Conservation (phyloP, 2,329 filamentous ascomycete genomes). For the Talaromyces funiculosus region DNA sequence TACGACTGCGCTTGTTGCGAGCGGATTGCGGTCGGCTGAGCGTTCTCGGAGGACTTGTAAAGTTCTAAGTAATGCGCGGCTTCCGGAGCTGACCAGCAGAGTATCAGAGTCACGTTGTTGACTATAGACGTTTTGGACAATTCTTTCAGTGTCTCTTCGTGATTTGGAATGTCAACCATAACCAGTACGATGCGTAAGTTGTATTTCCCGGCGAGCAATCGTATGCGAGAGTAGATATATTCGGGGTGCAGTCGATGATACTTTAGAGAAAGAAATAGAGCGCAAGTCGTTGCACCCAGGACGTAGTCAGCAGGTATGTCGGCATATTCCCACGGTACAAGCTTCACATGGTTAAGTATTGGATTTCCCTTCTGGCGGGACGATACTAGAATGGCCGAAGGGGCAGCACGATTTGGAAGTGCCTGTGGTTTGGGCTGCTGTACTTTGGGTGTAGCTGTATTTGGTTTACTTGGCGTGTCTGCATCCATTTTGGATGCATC, state of each 20-base stretch:
- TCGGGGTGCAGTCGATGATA: slow-evolving; percentile 97
- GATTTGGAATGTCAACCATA: slow-evolving; percentile 93
- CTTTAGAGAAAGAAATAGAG: slow-evolving; percentile 87
- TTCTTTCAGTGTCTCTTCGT: slow-evolving; percentile 83
- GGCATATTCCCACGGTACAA: slow-evolving; percentile 90
- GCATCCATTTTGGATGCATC: neutral
- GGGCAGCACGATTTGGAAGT: slow-evolving; percentile 60
- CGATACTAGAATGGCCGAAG: slow-evolving; percentile 81
- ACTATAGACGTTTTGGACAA: slow-evolving; percentile 87
- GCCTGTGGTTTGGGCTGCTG: slow-evolving; percentile 86
- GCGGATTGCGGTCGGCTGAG: slow-evolving; percentile 72
- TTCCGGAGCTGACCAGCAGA: slow-evolving; percentile 93
- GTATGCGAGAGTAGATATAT: slow-evolving; percentile 93
- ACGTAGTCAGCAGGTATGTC: slow-evolving; percentile 96
- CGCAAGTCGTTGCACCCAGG: slow-evolving; percentile 79
- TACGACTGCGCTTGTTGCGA: slow-evolving; percentile 80
- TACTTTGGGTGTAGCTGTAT: slow-evolving; percentile 46
- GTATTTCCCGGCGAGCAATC: slow-evolving; percentile 76
- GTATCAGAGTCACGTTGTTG: slow-evolving; percentile 84
- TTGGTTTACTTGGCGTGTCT: neutral
- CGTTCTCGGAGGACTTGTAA: slow-evolving; percentile 91
- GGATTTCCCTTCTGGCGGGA: slow-evolving; percentile 93
- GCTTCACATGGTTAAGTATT: slow-evolving; percentile 73
- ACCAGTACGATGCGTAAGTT: slow-evolving; percentile 77
- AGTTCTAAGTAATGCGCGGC: slow-evolving; percentile 89